These are phyloP conservation scores for Pouteria glomerata DNA, from an alignment of 148 eudicot genomes.

Conservation along the genomic window DNA sequence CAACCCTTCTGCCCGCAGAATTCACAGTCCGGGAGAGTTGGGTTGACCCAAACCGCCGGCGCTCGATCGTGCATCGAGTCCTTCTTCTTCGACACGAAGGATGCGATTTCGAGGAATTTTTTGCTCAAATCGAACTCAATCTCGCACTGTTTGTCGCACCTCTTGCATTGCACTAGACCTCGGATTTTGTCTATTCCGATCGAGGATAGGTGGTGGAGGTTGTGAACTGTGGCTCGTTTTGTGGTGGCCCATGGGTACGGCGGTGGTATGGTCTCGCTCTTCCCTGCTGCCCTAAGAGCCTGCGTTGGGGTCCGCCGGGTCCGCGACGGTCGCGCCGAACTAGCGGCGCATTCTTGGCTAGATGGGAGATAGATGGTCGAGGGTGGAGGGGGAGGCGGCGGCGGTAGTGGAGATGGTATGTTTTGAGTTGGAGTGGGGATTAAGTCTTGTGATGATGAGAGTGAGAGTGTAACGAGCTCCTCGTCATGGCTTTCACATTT, in stretches of 20 bases:
- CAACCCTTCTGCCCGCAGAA: conserved; percentile 13
- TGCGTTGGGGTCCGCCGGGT: neutral
- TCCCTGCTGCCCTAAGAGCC: neutral
- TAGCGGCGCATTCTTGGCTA: neutral
- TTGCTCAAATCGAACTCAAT: conserved; percentile 8
- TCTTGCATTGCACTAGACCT: conserved; percentile 18
- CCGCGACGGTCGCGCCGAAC: neutral
- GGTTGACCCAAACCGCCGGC: conserved; percentile 12
- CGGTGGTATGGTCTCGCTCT: neutral
- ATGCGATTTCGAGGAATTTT: conserved; percentile 1
- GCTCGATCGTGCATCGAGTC: conserved; percentile 11
- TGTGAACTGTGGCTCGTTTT: conserved; percentile 5
- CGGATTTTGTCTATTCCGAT: conserved; percentile 1
- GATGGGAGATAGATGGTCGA: neutral
- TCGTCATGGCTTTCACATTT: neutral
- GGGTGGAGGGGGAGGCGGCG: neutral
- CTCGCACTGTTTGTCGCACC: conserved; percentile 15
- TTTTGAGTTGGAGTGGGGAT: neutral
- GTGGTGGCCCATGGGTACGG: conserved; percentile 24
- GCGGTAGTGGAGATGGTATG: neutral
- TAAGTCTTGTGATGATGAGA: neutral
- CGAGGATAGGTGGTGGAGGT: neutral
- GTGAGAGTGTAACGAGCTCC: neutral
- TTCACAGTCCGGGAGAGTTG: conserved; percentile 12
- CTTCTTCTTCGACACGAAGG: conserved; percentile 2